A percentile compares a stretch with the other conserved stretches of the same genome.
These are phyloP conservation scores for Xylaria sp. DNA, from an alignment of 2,329 filamentous ascomycete genomes.

Conservation along the genomic window DNA sequence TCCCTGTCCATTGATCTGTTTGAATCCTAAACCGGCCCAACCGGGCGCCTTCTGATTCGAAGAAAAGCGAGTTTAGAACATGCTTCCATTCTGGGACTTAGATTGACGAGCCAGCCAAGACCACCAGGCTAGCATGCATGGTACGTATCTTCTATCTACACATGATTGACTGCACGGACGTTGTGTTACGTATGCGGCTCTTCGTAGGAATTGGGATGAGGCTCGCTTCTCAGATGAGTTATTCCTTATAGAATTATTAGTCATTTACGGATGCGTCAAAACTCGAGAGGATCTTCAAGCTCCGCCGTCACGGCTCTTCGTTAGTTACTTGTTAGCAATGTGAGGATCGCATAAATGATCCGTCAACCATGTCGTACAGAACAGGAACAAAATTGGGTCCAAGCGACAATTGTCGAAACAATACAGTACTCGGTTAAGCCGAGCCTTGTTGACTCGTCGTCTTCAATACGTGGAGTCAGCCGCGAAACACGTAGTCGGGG, in stretches of 20 bases:
- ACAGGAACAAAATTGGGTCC: not conserved
- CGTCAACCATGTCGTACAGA: conserved; percentile 1
- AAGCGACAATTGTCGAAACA: not conserved
- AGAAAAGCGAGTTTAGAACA: conserved; percentile 12
- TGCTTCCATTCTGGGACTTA: conserved; percentile 1
- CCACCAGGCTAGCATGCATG: not conserved
- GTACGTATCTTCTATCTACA: conserved; percentile 10
- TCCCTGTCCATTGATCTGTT: not conserved
- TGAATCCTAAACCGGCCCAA: conserved; percentile 12
- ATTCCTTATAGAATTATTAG: conserved; percentile 18
- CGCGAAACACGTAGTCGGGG: not conserved
- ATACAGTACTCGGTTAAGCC: not conserved
- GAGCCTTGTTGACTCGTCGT: not conserved
- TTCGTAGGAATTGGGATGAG: conserved; percentile 29
- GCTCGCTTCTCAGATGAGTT: conserved; percentile 7
- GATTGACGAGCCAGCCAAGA: conserved; percentile 15
- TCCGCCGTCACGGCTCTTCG: conserved; percentile 25
- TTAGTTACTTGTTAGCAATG: not conserved
- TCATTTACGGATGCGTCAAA: not conserved
- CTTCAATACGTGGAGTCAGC: not conserved
- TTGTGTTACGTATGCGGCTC: conserved; percentile 31
- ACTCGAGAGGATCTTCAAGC: not conserved
- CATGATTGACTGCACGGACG: conserved; percentile 20
- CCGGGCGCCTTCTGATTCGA: conserved; percentile 21
- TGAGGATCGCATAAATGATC: conserved; percentile 1